Conservation (phyloP, 2,329 filamentous ascomycete species). For the Venturiaceae sp. region DNA sequence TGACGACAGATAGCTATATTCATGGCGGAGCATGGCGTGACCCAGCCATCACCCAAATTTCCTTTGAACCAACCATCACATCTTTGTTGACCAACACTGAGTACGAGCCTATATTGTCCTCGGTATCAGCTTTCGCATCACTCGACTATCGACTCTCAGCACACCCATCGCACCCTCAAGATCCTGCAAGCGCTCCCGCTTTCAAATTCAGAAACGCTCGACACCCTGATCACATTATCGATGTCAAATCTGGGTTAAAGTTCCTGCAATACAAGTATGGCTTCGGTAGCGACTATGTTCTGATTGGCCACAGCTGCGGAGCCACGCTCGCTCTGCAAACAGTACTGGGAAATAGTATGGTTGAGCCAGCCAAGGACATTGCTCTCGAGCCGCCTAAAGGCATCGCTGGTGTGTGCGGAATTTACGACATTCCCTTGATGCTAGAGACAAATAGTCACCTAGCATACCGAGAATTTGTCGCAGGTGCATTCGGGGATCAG, state of each 20-base stretch:
- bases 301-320: constrained; percentile 37
- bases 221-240: constrained; percentile 35
- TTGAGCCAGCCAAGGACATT: not conserved
- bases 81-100: constrained; percentile 16
- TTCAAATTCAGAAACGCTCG: constrained; percentile 21
- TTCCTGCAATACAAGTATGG: constrained; percentile 30
- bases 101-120: constrained; percentile 6
- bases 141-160: constrained; percentile 37
- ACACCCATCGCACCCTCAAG: constrained; percentile 30
- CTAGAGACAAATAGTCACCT: not conserved
- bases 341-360: constrained; percentile 23
- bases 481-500: not conserved
- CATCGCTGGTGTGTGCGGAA: not conserved
- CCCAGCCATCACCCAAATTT: constrained; percentile 25
- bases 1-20: constrained; percentile 22
- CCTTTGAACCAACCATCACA: constrained; percentile 25
- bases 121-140: constrained; percentile 31
- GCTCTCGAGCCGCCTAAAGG: not conserved
- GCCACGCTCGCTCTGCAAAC: constrained; percentile 35
- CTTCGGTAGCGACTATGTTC: constrained; percentile 29
- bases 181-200: constrained; percentile 15
- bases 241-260: constrained; percentile 28
- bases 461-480: not conserved
- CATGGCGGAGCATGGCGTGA: constrained; percentile 42
- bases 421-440: not conserved